A percentile compares a stretch with the other conserved stretches of the same genome.
phyloP scores from a whole-genome alignment of 164 flowering plant genomes.

The Chloranthus sessilifolius region DNA sequence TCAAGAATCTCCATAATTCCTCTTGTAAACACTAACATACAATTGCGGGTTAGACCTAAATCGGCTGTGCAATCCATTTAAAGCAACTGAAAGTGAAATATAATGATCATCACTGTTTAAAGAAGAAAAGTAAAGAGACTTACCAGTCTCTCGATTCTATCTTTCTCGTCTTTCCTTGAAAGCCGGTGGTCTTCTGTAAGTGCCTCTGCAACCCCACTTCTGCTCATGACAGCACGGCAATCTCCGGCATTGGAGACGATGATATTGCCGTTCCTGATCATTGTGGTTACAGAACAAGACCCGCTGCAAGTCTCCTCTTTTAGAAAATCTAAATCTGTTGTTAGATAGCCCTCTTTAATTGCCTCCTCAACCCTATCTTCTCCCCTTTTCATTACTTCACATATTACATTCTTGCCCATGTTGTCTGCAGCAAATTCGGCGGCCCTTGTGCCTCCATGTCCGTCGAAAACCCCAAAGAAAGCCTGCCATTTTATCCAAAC shows the following conservation, averaged over 20 bases:
- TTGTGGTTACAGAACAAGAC: slow-evolving; percentile 72
- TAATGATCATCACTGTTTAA: too few relatives aligned
- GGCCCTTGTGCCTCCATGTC: slow-evolving; percentile 84
- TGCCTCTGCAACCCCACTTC: slow-evolving; percentile 69
- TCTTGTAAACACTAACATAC: too few relatives aligned
- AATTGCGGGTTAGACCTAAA: too few relatives aligned
- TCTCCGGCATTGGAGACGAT: slow-evolving; percentile 85
- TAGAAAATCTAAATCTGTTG: slow-evolving; percentile 54
- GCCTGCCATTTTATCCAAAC: too few relatives aligned
- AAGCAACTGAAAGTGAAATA: background rate
- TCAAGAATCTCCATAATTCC: too few relatives aligned
- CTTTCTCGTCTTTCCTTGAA: slow-evolving; percentile 57
- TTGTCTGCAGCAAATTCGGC: slow-evolving; percentile 79
- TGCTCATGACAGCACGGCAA: slow-evolving; percentile 82
- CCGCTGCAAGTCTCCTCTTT: slow-evolving; percentile 52
- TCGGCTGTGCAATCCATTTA: background rate
- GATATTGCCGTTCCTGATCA: slow-evolving; percentile 50
- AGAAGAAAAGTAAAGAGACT: slow-evolving; percentile 8
- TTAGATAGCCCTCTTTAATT: slow-evolving; percentile 49
- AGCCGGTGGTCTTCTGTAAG: slow-evolving; percentile 78
- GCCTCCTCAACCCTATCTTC: slow-evolving; percentile 37
- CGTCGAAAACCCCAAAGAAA: slow-evolving; percentile 93
- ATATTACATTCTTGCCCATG: slow-evolving; percentile 52
- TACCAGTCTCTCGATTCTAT: slow-evolving; percentile 56
- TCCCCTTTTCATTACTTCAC: slow-evolving; percentile 34